Evolutionary conservation across 768 basidiomycete species (phyloP), one percentile per base, ranked within the genome.

Genomic region (Termitomyces sp.): DNA sequence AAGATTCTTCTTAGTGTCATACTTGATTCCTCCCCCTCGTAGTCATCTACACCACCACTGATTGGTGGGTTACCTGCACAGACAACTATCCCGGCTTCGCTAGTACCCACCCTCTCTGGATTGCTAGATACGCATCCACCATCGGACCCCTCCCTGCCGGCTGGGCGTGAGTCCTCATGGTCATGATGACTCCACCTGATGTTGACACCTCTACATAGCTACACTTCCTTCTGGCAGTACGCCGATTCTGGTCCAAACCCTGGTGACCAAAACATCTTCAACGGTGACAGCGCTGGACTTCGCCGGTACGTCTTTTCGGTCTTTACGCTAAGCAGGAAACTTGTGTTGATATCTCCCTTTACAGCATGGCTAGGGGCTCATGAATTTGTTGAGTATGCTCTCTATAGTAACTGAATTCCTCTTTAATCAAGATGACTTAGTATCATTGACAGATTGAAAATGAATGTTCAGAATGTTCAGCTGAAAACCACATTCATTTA

Each of bases 51-150:
- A 82, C 82, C 29, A 84, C 81, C 4, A 85, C 83, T 11, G 73
- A 79, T 65, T 88, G 86, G 86, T 89, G 87, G 87, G 80, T 62
- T 9, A 76, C 74, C 10, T 89, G 87, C 67, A 88, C 87, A 2
- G 84, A 81, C 0, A 82, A 85, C 66, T 82, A 77, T 54, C 69
- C 72, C 16, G 70, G 69, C 4, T 87, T 88, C 59, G 76, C 65
- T 1, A 53, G 63, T 3, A 77, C 71, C 53, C 84, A 80, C 65
- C 83, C 85, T 3, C 72, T 89, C 3, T 87, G 83, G 84, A 75
- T 87, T 43, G 85, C 87, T 1, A 68, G 72, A 27, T 86, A 76
- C 44, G 65, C 80, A 3, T 79, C 82, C 8, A 60, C 67, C 23
- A 67, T 81, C 19, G 84, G 83, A 2, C 62, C 80, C 3, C 75